Base-by-base conservation (phyloP, 768 basidiomycete genomes). In the Mrakia blollopis region DNA sequence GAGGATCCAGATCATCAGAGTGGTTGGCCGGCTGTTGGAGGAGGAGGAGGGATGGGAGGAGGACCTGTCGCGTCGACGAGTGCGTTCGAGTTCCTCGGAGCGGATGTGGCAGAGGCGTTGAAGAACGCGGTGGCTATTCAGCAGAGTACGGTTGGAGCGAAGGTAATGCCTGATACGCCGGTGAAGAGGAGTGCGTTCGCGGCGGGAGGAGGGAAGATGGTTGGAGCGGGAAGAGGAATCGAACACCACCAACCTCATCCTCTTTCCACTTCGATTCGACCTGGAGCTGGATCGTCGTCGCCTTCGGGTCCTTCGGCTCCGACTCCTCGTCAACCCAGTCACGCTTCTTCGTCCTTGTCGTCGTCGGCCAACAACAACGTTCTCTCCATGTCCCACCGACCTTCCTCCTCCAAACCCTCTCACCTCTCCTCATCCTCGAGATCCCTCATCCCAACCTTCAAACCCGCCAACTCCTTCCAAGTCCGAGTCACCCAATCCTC, bases 121-220 rank as follows among this genome's bases (percentile, higher is more conserved):
- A 73, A 73, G 39, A 70, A 60, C 69, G 77, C 77, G 4, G 77
- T 73, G 9, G 73, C 73, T 21, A 61, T 39, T 39, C 77, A 78
- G 35, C 77, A 74, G 30, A 54, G 50, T 30, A 52, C 76, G n/a
- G 69, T 69, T 13, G 62, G 63, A 57, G 6, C 54, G 10, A 78
- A 78, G 39, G 35, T 76, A 41, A 82, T 82, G 82, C 82, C 82
- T 60, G 82, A 83, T 73, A 83, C 82, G 23, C 82, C 82, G 0
- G 80, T 81, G 79, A 83, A 83, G 78, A 39, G 60, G 3, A 71
- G 76, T 2, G 65, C 78, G 3, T 80, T 80, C 62, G 76, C 73
- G 74, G 44, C 54, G 21, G 77, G 67, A 28, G 47, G 62, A 37
- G 47, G 62, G 10, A 68, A 50, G 23, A 61, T 57, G 70, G 74